Conservation (phyloP, 371 early-diverging fungal genomes). For the Lichtheimia corymbifera region DNA sequence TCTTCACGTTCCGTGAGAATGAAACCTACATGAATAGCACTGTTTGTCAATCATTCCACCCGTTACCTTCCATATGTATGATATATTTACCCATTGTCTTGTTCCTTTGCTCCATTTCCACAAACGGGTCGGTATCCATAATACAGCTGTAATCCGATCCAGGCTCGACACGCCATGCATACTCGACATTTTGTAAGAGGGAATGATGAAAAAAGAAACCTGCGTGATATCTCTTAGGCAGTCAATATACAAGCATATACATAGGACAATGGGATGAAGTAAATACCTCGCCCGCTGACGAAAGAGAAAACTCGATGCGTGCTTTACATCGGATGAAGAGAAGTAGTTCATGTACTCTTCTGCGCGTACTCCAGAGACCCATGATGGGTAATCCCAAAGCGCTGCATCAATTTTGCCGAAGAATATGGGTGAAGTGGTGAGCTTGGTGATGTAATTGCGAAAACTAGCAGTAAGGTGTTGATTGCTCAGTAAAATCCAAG, state of each 20-base stretch:
- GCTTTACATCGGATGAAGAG: constrained; percentile 14
- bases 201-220: constrained; percentile 88
- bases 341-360: constrained; percentile 24
- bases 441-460: constrained; percentile 21
- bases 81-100: constrained; percentile 40
- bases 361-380: constrained; percentile 31
- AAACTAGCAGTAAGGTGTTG: constrained; percentile 38
- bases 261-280: not conserved
- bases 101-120: constrained; percentile 72
- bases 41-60: too few relatives aligned
- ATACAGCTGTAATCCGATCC: constrained; percentile 84
- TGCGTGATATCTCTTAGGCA: constrained; percentile 66
- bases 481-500: constrained; percentile 50
- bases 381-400: constrained; percentile 47
- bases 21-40: constrained; percentile 61
- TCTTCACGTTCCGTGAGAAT: constrained; percentile 80
- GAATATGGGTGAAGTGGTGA: constrained; percentile 29
- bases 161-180: constrained; percentile 97
- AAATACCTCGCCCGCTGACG: constrained; percentile 21
- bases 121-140: constrained; percentile 84
- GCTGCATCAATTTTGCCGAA: constrained; percentile 46
- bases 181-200: constrained; percentile 76
- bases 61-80: too few relatives aligned
- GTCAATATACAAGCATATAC: not conserved
- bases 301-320: constrained; percentile 23